Evolutionary conservation across 2,329 filamentous ascomycete genomes (phyloP).

Genomic region (Ophiostoma ulmi): DNA sequence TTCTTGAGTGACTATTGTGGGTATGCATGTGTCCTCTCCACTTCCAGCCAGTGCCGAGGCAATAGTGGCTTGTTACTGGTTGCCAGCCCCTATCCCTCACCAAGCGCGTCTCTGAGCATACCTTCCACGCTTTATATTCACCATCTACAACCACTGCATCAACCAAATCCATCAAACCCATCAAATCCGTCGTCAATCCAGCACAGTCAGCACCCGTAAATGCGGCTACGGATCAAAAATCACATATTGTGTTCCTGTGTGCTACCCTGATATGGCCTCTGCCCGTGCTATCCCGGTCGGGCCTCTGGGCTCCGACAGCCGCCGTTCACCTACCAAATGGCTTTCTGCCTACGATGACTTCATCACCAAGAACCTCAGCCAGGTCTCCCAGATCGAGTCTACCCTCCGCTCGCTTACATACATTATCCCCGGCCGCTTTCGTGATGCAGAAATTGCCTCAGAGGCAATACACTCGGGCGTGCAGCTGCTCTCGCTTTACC

Average conservation of each 20-base stretch:
- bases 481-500: constrained; percentile 85
- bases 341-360: constrained; percentile 76
- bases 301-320: constrained; percentile 9
- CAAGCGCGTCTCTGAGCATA: constrained; percentile 1
- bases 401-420: constrained; percentile 89
- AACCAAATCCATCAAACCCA: neutral
- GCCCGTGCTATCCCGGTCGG: neutral
- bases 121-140: neutral
- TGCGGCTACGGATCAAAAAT: neutral
- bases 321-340: constrained; percentile 55
- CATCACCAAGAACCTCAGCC: constrained; percentile 88
- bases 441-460: constrained; percentile 90
- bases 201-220: neutral
- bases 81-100: neutral
- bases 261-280: constrained; percentile 12
- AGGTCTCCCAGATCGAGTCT: constrained; percentile 92
- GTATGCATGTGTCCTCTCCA: neutral
- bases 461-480: constrained; percentile 87
- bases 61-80: constrained; percentile 6
- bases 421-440: constrained; percentile 85
- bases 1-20: neutral
- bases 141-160: neutral
- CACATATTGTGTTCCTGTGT: neutral
- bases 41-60: neutral
- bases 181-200: neutral